Evolutionary conservation across 1,139 yeast species (phyloP).

Genomic region (Lodderomyces jiufengensis): DNA sequence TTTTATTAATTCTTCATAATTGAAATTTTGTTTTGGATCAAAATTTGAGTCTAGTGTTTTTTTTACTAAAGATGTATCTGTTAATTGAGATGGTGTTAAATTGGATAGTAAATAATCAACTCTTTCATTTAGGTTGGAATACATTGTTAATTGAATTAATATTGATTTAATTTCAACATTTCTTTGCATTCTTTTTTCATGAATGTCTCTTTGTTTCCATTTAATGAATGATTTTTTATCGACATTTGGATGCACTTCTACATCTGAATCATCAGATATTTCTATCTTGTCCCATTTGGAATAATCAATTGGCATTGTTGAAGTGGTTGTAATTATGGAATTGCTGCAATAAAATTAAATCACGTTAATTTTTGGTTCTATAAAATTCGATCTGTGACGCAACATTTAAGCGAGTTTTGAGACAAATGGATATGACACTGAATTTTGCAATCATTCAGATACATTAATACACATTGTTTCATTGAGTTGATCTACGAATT

Average conservation of each 20-base stretch:
- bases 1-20: constrained; percentile 34
- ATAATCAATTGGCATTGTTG: constrained; percentile 74
- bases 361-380: too few species aligned
- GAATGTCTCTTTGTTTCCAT: constrained; percentile 98
- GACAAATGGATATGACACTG: background rate
- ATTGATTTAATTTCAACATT: constrained; percentile 72
- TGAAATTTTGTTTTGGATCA: constrained; percentile 55
- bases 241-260: constrained; percentile 97
- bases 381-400: constrained; percentile 2
- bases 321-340: background rate
- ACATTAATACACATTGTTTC: too few species aligned
- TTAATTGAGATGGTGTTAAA: constrained; percentile 33
- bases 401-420: background rate
- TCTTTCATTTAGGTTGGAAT: constrained; percentile 65
- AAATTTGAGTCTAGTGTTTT: constrained; percentile 45
- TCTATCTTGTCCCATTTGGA: constrained; percentile 98
- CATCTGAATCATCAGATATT: constrained; percentile 91
- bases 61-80: constrained; percentile 36
- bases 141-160: constrained; percentile 72
- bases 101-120: constrained; percentile 58
- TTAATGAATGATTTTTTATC: constrained; percentile 88
- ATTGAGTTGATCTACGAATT: too few species aligned
- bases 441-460: too few species aligned
- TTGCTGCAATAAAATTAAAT: too few species aligned
- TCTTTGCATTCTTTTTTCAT: constrained; percentile 82